phyloP scores from a whole-genome alignment of 306 rosid genomes.

The Ochetophila trinervis region DNA sequence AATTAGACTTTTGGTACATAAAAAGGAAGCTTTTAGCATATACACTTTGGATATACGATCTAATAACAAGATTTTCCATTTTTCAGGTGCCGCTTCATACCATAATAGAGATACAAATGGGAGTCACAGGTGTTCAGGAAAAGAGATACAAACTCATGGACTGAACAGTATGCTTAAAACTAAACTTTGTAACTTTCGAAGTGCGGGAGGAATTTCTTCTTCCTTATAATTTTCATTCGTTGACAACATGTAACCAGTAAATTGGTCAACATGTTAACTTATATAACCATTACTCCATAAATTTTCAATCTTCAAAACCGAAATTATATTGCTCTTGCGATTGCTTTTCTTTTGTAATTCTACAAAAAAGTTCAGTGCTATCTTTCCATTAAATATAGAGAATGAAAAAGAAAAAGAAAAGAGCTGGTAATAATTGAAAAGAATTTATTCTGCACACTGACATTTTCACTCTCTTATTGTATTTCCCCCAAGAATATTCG shows the following conservation, averaged over 20 bases:
- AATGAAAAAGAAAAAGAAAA: neutral
- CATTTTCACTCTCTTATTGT: neutral
- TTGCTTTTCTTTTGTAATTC: neutral
- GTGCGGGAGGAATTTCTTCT: conserved; percentile 27
- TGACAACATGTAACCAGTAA: conserved; percentile 28
- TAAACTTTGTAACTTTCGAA: conserved; percentile 13
- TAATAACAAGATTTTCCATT: neutral
- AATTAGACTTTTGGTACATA: conserved; percentile 3
- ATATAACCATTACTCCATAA: conserved; percentile 21
- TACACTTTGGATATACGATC: neutral
- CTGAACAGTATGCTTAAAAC: conserved; percentile 18
- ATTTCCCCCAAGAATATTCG: neutral
- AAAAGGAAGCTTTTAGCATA: neutral
- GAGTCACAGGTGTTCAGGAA: conserved; percentile 96
- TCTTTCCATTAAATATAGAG: neutral
- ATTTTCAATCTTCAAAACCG: neutral
- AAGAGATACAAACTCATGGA: conserved; percentile 97
- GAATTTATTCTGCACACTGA: neutral
- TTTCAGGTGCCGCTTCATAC: conserved; percentile 95
- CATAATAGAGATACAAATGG: conserved; percentile 97
- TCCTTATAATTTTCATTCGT: conserved; percentile 39
- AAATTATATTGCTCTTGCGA: neutral
- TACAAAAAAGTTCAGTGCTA: neutral
- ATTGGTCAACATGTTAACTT: conserved; percentile 12
- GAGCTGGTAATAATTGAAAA: neutral